Evolutionary conservation across 176 grass and related monocot genomes (phyloP).

Genomic region (Bolboschoenus planiculmis): DNA sequence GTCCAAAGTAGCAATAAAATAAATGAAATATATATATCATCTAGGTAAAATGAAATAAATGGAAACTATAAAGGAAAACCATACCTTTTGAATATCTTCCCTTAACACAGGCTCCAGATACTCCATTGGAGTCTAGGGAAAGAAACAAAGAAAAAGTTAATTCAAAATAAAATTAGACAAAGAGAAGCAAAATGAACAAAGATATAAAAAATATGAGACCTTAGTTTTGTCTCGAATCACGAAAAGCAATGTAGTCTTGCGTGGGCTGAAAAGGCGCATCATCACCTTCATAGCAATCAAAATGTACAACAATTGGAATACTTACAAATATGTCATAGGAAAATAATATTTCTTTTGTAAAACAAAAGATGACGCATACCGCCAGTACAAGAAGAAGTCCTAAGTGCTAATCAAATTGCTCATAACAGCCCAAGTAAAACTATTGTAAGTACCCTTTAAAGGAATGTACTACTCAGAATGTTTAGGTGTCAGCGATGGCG

Average conservation of each 20-base stretch:
- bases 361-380: background rate
- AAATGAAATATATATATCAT: slow-evolving; percentile 11
- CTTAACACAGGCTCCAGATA: slow-evolving; percentile 55
- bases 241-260: slow-evolving; percentile 58
- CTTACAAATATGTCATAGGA: background rate
- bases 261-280: slow-evolving; percentile 57
- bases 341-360: background rate
- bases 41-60: slow-evolving; percentile 18
- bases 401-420: background rate
- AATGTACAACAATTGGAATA: slow-evolving; percentile 12
- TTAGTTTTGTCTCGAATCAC: slow-evolving; percentile 90
- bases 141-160: slow-evolving; percentile 19
- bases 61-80: background rate
- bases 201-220: slow-evolving; percentile 31
- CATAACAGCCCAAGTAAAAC: background rate
- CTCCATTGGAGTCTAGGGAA: slow-evolving; percentile 65
- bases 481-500: background rate
- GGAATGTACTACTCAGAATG: background rate
- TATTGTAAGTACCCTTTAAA: background rate
- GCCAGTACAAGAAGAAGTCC: background rate
- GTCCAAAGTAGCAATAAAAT: slow-evolving; percentile 3
- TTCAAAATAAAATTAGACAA: slow-evolving; percentile 10
- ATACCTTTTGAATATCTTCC: slow-evolving; percentile 85
- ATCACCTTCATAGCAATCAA: slow-evolving; percentile 43
- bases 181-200: slow-evolving; percentile 11